Conservation (phyloP, 495 filamentous ascomycete species). For the Collariella sp. region DNA sequence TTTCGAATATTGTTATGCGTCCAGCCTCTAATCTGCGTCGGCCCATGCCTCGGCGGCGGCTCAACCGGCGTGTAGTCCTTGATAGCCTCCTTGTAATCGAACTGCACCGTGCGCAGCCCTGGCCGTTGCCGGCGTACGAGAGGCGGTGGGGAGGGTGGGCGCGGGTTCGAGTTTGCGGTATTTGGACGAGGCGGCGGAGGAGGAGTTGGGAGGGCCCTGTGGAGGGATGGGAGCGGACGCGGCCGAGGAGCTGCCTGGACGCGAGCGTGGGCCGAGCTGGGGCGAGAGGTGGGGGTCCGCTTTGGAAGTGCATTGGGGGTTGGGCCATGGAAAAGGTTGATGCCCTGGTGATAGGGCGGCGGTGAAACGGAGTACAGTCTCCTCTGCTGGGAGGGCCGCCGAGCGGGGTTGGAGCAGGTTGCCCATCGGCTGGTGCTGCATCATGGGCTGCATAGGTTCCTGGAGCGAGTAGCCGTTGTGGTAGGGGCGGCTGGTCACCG, state of each 20-base stretch:
- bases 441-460: conserved; percentile 24
- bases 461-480: conserved; percentile 33
- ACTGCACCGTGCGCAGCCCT: conserved; percentile 39
- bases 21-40: conserved; percentile 43
- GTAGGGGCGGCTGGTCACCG: conserved; percentile 30
- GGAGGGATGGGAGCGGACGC: conserved; percentile 13
- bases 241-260: conserved; percentile 21
- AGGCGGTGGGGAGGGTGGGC: conserved; percentile 37
- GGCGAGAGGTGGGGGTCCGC: neutral
- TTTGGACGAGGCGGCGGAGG: conserved; percentile 20
- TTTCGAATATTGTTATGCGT: conserved; percentile 38
- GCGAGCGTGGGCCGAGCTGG: conserved; percentile 11
- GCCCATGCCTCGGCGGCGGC: conserved; percentile 37
- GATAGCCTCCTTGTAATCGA: conserved; percentile 40
- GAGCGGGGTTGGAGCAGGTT: neutral
- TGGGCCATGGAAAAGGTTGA: neutral
- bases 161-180: conserved; percentile 44
- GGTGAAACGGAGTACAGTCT: conserved; percentile 13
- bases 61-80: conserved; percentile 39
- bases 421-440: conserved; percentile 8
- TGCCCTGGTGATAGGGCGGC: conserved; percentile 8
- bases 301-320: conserved; percentile 4
- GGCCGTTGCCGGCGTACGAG: conserved; percentile 31
- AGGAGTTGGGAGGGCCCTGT: neutral
- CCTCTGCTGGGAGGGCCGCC: conserved; percentile 5